These are phyloP conservation scores for Ambrosia artemisiifolia DNA, from an alignment of 129 eudicot genomes.

Conservation along the genomic window DNA sequence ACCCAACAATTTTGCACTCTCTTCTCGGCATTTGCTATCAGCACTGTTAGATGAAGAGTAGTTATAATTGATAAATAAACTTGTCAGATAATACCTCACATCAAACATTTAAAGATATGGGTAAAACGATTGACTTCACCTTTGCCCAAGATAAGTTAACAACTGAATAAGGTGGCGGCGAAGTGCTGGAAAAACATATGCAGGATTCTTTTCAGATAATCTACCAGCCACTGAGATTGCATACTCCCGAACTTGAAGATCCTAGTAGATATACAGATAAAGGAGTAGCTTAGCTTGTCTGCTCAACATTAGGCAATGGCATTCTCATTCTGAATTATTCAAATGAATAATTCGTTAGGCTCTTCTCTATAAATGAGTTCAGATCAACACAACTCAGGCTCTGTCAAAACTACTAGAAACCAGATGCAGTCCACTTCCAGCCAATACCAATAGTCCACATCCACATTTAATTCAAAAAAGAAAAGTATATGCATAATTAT, in stretches of 20 bases:
- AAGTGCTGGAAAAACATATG: conserved; percentile 98
- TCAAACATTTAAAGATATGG: conserved; percentile 1
- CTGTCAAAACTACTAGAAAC: conserved; percentile 1
- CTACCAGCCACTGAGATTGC: conserved; percentile 96
- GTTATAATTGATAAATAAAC: neutral
- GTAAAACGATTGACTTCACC: conserved; percentile 40
- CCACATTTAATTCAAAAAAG: neutral
- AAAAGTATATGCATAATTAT: neutral
- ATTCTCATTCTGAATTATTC: conserved; percentile 10
- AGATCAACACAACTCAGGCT: conserved; percentile 10
- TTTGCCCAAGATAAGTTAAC: conserved; percentile 79
- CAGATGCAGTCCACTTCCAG: neutral
- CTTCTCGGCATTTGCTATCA: conserved; percentile 95
- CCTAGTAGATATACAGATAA: conserved; percentile 43
- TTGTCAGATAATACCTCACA: neutral
- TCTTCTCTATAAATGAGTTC: neutral
- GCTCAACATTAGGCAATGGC: conserved; percentile 1
- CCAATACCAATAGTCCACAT: neutral
- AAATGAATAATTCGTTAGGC: neutral
- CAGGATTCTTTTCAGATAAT: conserved; percentile 94
- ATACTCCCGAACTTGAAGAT: conserved; percentile 85
- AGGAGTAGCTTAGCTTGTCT: conserved; percentile 6
- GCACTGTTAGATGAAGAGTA: conserved; percentile 47
- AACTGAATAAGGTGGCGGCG: conserved; percentile 92
- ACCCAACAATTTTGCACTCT: conserved; percentile 93